Percentiles rank a stretch among this genome's conserved stretches.
phyloP scores from a whole-genome alignment of 306 rosid genomes.

The Psophocarpus tetragonolobus region DNA sequence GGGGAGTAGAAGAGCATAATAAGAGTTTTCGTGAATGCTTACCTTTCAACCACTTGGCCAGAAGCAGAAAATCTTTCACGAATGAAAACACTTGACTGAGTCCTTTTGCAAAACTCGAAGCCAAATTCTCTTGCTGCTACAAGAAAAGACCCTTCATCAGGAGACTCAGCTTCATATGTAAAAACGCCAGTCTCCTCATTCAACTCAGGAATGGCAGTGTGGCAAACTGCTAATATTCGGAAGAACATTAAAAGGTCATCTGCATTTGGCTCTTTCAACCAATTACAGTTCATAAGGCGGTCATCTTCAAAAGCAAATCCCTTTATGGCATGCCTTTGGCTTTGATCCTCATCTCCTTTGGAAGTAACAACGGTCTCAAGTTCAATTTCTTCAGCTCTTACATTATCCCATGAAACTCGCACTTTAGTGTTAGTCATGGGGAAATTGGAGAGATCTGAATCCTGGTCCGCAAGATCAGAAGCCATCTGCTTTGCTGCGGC shows the following conservation, averaged over 20 bases:
- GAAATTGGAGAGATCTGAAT: constrained; percentile 64
- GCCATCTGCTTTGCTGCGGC: constrained; percentile 97
- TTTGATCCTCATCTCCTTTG: constrained; percentile 46
- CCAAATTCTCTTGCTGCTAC: not conserved
- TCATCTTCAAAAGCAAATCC: not conserved
- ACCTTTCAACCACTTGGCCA: not conserved
- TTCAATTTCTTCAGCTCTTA: constrained; percentile 63
- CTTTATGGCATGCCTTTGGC: not conserved
- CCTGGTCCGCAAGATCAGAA: constrained; percentile 58
- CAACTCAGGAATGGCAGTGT: not conserved
- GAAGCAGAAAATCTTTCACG: constrained; percentile 27
- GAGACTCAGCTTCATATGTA: not conserved
- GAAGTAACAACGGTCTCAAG: constrained; percentile 70
- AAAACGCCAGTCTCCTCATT: not conserved
- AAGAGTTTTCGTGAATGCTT: constrained; percentile 33
- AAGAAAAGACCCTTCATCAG: not conserved
- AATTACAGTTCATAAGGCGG: not conserved
- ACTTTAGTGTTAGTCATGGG: constrained; percentile 43
- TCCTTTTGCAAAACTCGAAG: not conserved
- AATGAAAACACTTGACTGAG: not conserved
- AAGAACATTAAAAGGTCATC: constrained; percentile 20
- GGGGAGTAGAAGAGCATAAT: constrained; percentile 1
- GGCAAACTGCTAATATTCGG: not conserved
- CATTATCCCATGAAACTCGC: constrained; percentile 42
- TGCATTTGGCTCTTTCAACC: not conserved